Percentiles rank a stretch among this genome's conserved stretches.
Evolutionary conservation across 805 yeast species (phyloP).

Genomic region (Diddensiella caesifluorescens): DNA sequence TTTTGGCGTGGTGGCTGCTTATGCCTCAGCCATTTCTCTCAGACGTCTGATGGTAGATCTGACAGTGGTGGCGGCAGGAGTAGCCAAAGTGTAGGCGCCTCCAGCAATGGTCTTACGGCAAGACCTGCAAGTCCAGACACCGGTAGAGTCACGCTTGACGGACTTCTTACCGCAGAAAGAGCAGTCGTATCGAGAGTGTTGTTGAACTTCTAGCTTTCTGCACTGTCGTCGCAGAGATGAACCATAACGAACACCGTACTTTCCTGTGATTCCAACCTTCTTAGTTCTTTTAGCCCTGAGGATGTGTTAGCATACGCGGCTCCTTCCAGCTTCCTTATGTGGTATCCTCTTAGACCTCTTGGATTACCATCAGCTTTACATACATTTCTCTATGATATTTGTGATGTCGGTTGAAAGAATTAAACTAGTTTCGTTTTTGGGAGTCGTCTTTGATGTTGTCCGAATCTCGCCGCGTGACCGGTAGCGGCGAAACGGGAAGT

Average conservation of each 20-base stretch:
- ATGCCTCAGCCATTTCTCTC: constrained; percentile 99
- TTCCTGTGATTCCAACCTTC: constrained; percentile 99
- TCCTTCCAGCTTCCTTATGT: too few relatives aligned
- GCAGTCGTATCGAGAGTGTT: constrained; percentile 98
- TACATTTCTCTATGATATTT: neutral
- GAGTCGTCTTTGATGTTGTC: constrained; percentile 1
- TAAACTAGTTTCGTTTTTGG: neutral
- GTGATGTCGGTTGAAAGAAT: constrained; percentile 1
- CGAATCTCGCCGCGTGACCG: neutral
- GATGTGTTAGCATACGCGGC: too few relatives aligned
- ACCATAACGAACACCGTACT: constrained; percentile 99
- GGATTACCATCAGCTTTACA: too few relatives aligned
- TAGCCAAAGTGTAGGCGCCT: constrained; percentile 97
- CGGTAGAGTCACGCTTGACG: constrained; percentile 95
- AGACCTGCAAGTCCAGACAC: constrained; percentile 97
- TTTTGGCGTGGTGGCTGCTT: constrained; percentile 33
- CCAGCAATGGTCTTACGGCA: constrained; percentile 98
- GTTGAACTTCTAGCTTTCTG: constrained; percentile 98
- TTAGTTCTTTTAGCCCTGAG: constrained; percentile 99
- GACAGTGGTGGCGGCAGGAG: constrained; percentile 99
- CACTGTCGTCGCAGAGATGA: constrained; percentile 99
- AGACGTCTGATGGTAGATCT: constrained; percentile 99
- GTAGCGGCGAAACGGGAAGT: too few relatives aligned
- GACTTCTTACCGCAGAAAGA: constrained; percentile 99
- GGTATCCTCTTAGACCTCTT: too few relatives aligned